Evolutionary conservation across 2,329 filamentous ascomycete species (phyloP).

Genomic region (Apiospora koreana): DNA sequence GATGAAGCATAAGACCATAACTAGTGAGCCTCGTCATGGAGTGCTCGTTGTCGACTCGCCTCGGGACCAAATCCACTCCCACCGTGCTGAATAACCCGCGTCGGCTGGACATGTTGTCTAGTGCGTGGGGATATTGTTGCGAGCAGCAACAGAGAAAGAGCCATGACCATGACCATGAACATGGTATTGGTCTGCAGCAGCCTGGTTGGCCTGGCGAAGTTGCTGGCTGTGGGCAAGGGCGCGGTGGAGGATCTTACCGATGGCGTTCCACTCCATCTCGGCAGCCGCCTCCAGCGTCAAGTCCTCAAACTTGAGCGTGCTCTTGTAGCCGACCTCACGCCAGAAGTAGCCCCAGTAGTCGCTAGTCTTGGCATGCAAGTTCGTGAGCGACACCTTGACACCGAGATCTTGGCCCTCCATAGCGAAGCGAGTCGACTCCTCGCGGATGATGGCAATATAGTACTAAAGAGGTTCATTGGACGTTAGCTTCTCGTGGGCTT

Average conservation of each 20-base stretch:
- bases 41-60: neutral
- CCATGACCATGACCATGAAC: neutral
- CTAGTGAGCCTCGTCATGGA: neutral
- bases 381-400: slow-evolving; percentile 41
- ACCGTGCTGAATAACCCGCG: neutral
- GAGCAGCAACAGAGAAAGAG: neutral
- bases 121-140: neutral
- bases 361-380: slow-evolving; percentile 35
- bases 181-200: neutral
- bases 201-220: neutral
- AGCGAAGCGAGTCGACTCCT: slow-evolving; percentile 45
- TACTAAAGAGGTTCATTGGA: slow-evolving; percentile 42
- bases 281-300: slow-evolving; percentile 51
- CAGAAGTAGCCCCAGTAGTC: slow-evolving; percentile 56
- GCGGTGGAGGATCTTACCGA: slow-evolving; percentile 49
- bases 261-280: slow-evolving; percentile 46
- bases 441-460: slow-evolving; percentile 57
- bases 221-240: slow-evolving; percentile 11
- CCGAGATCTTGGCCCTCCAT: slow-evolving; percentile 41
- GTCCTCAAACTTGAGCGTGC: slow-evolving; percentile 44
- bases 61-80: neutral
- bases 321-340: slow-evolving; percentile 45
- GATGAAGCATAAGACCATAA: neutral
- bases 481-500: neutral
- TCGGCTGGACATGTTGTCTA: neutral